Base-by-base conservation (phyloP, 345 rosid species). In the Lumnitzera racemosa region DNA sequence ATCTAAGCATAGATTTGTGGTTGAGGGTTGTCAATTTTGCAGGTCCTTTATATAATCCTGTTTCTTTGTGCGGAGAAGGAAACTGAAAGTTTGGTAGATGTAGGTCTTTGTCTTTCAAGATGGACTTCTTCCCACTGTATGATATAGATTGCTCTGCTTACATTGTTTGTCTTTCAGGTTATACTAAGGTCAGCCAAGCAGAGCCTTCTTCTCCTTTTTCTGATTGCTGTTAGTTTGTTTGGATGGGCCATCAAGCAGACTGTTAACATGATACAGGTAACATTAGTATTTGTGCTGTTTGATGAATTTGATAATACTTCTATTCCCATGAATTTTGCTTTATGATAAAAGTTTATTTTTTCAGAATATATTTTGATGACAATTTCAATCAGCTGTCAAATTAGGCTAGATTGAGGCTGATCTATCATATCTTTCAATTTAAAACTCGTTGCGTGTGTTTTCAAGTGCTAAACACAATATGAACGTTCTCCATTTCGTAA, bases 161-260 rank as follows among this genome's bases (percentile, higher is more conserved):
- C n/a, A 5, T 36, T 12, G 59, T 55, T 54, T 51, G 55, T 58
- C 46, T 58, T 78, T 64, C 81, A 87, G 96, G 86, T 88, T 56
- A 24, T 85, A 49, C 25, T 70, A 58, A 70, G 60, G 49, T 66
- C 84, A n/a, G 7, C 81, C 55, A 72, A 67, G 56, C 75, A 73
- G 65, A 68, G 71, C 36, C 81, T 89, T 49, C 66, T 69, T 27
- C 76, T 79, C 64, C 82, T 91, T 53, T 55, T 80, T 55, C 67
- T 88, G 46, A 57, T 86, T 65, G 80, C 69, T 46, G 69, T 83
- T 66, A 84, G 88, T 61, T 69, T 86, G 74, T 80, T 88, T 61
- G 96, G 98, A 57, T 91, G 96, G 91, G 77, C 81, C 56, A 84
- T 84, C 74, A 88, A 91, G 74, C 98, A 88, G 69, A 58, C 67